Evolutionary conservation across 306 rosid species (phyloP), one percentile per base, ranked within the genome.

Genomic region (Corylus heterophylla): DNA sequence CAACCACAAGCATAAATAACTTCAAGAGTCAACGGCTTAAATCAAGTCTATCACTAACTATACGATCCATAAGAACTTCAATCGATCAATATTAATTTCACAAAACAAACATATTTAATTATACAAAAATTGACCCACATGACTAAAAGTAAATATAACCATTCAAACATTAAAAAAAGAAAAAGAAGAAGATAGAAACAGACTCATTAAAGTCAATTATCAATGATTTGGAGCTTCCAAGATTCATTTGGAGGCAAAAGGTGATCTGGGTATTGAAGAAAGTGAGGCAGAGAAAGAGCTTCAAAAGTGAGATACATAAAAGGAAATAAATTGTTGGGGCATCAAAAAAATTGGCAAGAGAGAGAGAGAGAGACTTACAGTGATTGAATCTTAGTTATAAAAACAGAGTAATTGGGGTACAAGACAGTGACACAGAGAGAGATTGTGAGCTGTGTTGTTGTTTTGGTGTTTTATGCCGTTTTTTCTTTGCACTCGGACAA

Each of bases 401-500:
- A 56, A 61, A 78, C 58, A 70, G 62, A 71, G 74, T 69, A 74
- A 71, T 63, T 59, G 71, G 76, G 62, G 74, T 1, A 52, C 78
- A 55, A 48, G 44, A 31, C 69, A 78, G 75, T 35, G 44, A 56
- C 48, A 73, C 51, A 39, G 5, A 3, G 74, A 74, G 8, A 73
- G 54, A 49, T 52, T 37, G 45, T 16, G 61, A 83, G 79, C 54
- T 75, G 39, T 18, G 81, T 67, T 69, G 73, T 79, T 71, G 67
- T 59, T 81, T 77, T 74, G 86, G 75, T 54, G 72, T 52, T n/a
- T 78, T 83, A 54, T 61, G 87, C 77, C 27, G 83, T 76, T 82
- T 77, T 85, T 78, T 85, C 80, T 81, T 42, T 80, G 75, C 74
- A 76, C 67, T n/a, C 51, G 69, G 88, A 88, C 84, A 87, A 83